Base-by-base conservation (phyloP, 192 early-diverging fungal genomes). In the Ambispora gerdemannii region DNA sequence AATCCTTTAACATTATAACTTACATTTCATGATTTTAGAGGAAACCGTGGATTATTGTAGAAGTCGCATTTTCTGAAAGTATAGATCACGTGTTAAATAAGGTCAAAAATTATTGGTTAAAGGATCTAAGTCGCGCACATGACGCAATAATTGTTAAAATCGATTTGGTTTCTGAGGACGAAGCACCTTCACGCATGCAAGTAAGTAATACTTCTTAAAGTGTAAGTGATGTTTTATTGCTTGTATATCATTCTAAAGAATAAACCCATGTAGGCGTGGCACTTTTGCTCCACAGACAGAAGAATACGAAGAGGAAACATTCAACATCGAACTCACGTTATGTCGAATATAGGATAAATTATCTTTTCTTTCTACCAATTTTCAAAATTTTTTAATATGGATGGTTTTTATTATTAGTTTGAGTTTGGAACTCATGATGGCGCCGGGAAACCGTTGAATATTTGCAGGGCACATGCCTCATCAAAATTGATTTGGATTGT, bases 141-240 rank as follows among this genome's bases (percentile, higher is more conserved):
- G 38, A 65, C 30, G 60, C 3, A 33, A 62, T 65, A 65, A 25
- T 65, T 50, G 63, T 65, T 65, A 65, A 65, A 65, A 65, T 65
- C 11, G 63, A 65, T 47, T 47, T 47, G 3, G 25, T 50, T 47
- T 1, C 63, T 65, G 36, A 49, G 38, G 38, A 22, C 13, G 38
- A 30, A 65, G 50, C 13, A 22, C 38, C 63, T 65, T 49, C 47
- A 10, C 38, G 63, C 43, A 66, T 50, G 47, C 38, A 6, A 33
- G 49, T 66, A 66, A 66, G 30, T 66, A 50, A 66, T 66, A 50
- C 19, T 50, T 66, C 15, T 50, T 62, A 62, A 62, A 62, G 28
- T 62, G 30, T 50, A 13, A 51, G 47, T 51, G 43, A 27, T 27
- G 3, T 49, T 50, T 50, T 66, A 47, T 66, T 50, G 63, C 30